These are phyloP conservation scores for Neurospora pannonica DNA, from an alignment of 495 filamentous ascomycete genomes.

Conservation along the genomic window DNA sequence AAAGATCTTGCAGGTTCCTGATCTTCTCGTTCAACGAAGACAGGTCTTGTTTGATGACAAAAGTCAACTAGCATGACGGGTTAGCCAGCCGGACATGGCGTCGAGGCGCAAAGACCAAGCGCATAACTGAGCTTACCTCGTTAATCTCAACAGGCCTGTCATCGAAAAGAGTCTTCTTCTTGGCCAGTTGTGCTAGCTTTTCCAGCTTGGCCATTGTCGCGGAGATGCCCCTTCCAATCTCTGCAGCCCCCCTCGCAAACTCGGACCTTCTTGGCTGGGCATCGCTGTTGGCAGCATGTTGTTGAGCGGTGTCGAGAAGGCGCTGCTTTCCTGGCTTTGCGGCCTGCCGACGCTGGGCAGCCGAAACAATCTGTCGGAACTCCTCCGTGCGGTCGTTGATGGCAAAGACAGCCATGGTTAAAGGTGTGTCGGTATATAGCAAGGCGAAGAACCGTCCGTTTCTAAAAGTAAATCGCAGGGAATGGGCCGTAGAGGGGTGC, in stretches of 20 bases:
- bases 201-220: conserved; percentile 91
- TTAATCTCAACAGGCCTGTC: conserved; percentile 94
- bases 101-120: conserved; percentile 19
- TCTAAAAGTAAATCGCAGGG: not conserved
- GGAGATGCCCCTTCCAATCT: conserved; percentile 84
- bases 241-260: conserved; percentile 80
- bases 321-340: conserved; percentile 66
- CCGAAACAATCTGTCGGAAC: conserved; percentile 80
- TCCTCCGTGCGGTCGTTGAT: conserved; percentile 96
- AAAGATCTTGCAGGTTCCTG: conserved; percentile 62
- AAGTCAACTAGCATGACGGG: conserved; percentile 14
- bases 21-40: conserved; percentile 84
- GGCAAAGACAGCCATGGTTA: conserved; percentile 47
- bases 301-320: conserved; percentile 66
- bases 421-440: not conserved
- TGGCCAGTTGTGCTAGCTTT: conserved; percentile 86
- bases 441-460: not conserved
- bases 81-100: conserved; percentile 9
- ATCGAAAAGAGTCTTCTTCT: conserved; percentile 94
- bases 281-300: conserved; percentile 56
- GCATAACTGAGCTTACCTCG: conserved; percentile 54
- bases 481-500: not conserved
- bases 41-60: conserved; percentile 95
- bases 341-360: conserved; percentile 66
- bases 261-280: conserved; percentile 51